phyloP scores from a whole-genome alignment of 768 basidiomycete genomes.

The Sistotremastrum niveocremeum region DNA sequence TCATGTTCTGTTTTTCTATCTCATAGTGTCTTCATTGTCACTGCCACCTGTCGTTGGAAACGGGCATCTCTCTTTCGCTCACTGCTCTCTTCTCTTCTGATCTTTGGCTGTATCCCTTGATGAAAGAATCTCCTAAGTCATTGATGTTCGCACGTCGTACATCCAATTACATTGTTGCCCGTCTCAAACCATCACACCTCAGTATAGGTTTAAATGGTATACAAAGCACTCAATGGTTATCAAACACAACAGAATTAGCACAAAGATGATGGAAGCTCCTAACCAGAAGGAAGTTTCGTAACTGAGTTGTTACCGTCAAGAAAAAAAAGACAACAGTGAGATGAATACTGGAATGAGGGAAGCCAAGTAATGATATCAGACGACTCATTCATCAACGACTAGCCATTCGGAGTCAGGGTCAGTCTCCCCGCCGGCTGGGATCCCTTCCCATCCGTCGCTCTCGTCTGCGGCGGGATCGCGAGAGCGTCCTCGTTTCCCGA shows the following conservation, averaged over 20 bases:
- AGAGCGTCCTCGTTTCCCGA: conserved; percentile 63
- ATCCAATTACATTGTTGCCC: conserved; percentile 3
- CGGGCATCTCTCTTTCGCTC: background rate
- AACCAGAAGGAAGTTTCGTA: too few species aligned
- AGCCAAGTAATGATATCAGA: conserved; percentile 1
- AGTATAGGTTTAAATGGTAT: too few species aligned
- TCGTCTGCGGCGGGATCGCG: conserved; percentile 30
- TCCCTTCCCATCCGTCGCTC: conserved; percentile 59
- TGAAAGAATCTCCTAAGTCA: background rate
- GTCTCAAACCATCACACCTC: background rate
- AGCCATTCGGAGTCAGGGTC: conserved; percentile 91
- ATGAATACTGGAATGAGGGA: background rate
- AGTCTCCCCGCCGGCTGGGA: conserved; percentile 54
- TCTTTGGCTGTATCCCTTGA: conserved; percentile 1
- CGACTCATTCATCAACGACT: conserved; percentile 39
- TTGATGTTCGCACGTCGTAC: background rate
- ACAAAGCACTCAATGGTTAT: too few species aligned
- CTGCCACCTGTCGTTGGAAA: background rate
- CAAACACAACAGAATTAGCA: too few species aligned
- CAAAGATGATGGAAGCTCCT: too few species aligned
- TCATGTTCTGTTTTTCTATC: background rate
- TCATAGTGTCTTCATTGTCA: conserved; percentile 6
- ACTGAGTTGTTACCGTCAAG: background rate
- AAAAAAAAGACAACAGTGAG: background rate
- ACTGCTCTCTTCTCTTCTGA: conserved; percentile 1